Evolutionary conservation across 2,329 filamentous ascomycete species (phyloP).

Genomic region (Epichloe festucae): DNA sequence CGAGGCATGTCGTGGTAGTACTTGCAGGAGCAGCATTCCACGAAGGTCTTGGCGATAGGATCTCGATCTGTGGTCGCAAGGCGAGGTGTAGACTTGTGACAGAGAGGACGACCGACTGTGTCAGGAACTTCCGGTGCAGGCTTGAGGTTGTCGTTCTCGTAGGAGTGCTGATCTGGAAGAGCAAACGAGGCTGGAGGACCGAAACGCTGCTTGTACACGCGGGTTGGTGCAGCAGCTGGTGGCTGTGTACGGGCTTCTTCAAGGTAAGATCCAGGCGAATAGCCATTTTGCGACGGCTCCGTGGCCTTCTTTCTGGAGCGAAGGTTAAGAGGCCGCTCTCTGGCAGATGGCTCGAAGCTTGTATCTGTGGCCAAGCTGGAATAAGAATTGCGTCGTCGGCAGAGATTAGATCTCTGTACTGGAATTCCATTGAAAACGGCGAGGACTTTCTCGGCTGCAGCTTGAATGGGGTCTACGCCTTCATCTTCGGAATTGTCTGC

Average conservation of each 20-base stretch:
- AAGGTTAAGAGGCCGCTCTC: conserved; percentile 24
- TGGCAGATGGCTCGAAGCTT: conserved; percentile 23
- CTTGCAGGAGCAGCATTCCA: conserved; percentile 51
- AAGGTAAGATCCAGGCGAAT: conserved; percentile 9
- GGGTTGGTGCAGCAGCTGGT: conserved; percentile 6
- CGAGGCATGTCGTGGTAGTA: conserved; percentile 55
- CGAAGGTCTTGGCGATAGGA: conserved; percentile 48
- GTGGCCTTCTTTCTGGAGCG: conserved; percentile 8
- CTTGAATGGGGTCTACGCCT: conserved; percentile 7
- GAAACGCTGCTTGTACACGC: conserved; percentile 7
- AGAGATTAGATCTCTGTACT: conserved; percentile 6
- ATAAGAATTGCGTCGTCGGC: conserved; percentile 9
- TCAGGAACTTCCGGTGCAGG: background rate
- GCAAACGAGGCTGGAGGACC: conserved; percentile 11
- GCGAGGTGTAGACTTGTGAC: conserved; percentile 4
- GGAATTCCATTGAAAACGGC: conserved; percentile 10
- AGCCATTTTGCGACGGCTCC: background rate
- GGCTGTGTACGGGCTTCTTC: conserved; percentile 10
- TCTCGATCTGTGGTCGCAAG: conserved; percentile 15
- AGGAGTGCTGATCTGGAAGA: conserved; percentile 2
- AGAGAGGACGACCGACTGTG: conserved; percentile 1
- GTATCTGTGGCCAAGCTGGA: conserved; percentile 5
- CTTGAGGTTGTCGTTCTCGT: background rate
- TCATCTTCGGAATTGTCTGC: conserved; percentile 5
- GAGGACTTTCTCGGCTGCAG: conserved; percentile 10